Evolutionary conservation across 2,329 filamentous ascomycete species (phyloP).

Genomic region (Colletotrichum godetiae): DNA sequence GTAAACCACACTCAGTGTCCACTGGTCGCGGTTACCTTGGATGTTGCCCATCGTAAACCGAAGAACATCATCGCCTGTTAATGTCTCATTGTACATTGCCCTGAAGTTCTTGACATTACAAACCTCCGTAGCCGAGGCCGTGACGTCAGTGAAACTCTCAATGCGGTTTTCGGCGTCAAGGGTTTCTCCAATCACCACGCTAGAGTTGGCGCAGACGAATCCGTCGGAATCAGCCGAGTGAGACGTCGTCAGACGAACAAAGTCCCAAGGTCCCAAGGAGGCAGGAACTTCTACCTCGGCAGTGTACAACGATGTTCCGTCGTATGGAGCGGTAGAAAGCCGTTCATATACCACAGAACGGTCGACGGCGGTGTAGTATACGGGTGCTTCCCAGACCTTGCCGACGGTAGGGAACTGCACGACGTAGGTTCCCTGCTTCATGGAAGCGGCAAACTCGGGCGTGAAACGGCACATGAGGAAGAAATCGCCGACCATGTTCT

Average conservation of each 20-base stretch:
- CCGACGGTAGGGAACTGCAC: constrained; percentile 28
- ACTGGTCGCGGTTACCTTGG: constrained; percentile 9
- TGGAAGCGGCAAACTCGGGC: constrained; percentile 6
- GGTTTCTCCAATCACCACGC: constrained; percentile 18
- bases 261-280: constrained; percentile 26
- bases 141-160: constrained; percentile 5
- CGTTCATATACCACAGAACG: constrained; percentile 18
- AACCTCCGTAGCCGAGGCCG: constrained; percentile 6
- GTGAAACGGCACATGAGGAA: constrained; percentile 34
- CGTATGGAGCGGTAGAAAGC: constrained; percentile 4
- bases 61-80: constrained; percentile 13
- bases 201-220: constrained; percentile 29
- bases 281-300: constrained; percentile 23
- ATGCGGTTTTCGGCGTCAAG: constrained; percentile 23
- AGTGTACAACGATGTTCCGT: constrained; percentile 13
- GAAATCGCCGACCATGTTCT: constrained; percentile 33
- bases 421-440: constrained; percentile 29
- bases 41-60: constrained; percentile 24
- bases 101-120: constrained; percentile 25
- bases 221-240: constrained; percentile 17
- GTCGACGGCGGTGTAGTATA: constrained; percentile 27
- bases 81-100: constrained; percentile 16
- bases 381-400: background rate
- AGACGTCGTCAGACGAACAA: constrained; percentile 11
- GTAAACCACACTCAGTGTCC: constrained; percentile 14